These are phyloP conservation scores for Leishmania tarentolae DNA, from an alignment of 208 protist species.

Conservation along the genomic window DNA sequence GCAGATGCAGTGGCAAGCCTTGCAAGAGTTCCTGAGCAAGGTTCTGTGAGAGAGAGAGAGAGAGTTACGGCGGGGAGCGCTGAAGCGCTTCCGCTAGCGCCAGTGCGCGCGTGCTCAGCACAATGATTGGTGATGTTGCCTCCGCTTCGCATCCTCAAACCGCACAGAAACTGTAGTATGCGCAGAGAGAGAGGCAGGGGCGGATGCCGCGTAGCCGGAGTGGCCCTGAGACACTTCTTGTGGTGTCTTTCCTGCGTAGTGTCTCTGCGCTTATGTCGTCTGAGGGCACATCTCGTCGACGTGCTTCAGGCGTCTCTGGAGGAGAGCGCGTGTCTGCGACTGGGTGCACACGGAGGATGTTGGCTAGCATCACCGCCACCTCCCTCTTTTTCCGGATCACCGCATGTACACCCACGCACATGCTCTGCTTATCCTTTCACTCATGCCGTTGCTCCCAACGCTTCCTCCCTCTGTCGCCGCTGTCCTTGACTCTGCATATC, in stretches of 20 bases:
- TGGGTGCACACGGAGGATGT: background rate
- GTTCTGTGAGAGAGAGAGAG: constrained; percentile 17
- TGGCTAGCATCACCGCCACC: background rate
- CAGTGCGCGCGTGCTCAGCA: background rate
- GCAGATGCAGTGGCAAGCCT: constrained; percentile 47
- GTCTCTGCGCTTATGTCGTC: background rate
- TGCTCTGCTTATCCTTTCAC: background rate
- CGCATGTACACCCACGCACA: constrained; percentile 1
- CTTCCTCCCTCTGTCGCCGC: background rate
- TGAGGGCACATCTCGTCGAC: background rate
- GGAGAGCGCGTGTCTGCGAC: background rate
- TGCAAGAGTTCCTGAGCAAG: constrained; percentile 41
- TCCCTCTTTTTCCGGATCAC: background rate
- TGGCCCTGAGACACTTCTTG: background rate
- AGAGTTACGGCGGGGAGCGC: background rate
- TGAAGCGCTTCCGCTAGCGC: background rate
- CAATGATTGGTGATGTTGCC: background rate
- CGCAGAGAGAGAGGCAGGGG: background rate
- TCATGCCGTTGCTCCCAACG: background rate
- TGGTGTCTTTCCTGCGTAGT: background rate
- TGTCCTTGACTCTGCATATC: background rate
- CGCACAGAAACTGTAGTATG: background rate
- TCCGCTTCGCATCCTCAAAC: background rate
- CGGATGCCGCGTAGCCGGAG: background rate
- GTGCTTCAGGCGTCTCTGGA: background rate